Conservation (phyloP, 2,329 filamentous ascomycete species). For the Arachnopeziza araneosa region DNA sequence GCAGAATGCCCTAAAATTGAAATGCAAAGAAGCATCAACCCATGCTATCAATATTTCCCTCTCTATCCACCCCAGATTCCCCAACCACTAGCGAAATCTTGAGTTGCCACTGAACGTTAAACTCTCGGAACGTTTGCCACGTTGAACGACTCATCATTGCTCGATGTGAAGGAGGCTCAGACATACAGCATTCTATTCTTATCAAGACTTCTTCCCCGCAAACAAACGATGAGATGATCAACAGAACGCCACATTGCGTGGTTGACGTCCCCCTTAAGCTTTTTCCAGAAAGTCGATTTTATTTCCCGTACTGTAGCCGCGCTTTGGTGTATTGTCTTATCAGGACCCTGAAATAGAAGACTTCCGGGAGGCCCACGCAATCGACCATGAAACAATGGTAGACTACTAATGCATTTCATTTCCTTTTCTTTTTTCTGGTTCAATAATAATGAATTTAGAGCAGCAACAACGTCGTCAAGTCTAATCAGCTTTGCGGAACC, state of each 20-base stretch:
- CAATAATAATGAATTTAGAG: not conserved
- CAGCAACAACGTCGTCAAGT: not conserved
- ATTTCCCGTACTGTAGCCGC: not conserved
- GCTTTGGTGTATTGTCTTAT: not conserved
- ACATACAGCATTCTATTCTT: not conserved
- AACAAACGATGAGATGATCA: not conserved
- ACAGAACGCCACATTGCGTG: not conserved
- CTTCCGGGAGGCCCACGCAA: not conserved
- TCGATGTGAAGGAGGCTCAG: not conserved
- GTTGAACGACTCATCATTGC: no score
- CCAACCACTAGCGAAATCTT: not conserved
- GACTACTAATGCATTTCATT: not conserved
- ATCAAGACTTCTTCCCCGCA: not conserved
- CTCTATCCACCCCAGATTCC: not conserved
- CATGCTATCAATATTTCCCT: not conserved
- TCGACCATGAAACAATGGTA: not conserved
- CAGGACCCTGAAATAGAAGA: not conserved
- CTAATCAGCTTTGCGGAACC: not conserved
- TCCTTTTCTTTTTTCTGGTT: not conserved
- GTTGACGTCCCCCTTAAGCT: not conserved
- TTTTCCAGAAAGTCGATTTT: not conserved
- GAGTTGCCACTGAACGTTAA: not conserved
- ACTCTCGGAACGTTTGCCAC: not conserved
- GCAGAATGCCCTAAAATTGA: not conserved
- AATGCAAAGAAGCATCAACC: not conserved